Base-by-base conservation (phyloP, 371 early-diverging fungal species). In the Rhizopus delemar region DNA sequence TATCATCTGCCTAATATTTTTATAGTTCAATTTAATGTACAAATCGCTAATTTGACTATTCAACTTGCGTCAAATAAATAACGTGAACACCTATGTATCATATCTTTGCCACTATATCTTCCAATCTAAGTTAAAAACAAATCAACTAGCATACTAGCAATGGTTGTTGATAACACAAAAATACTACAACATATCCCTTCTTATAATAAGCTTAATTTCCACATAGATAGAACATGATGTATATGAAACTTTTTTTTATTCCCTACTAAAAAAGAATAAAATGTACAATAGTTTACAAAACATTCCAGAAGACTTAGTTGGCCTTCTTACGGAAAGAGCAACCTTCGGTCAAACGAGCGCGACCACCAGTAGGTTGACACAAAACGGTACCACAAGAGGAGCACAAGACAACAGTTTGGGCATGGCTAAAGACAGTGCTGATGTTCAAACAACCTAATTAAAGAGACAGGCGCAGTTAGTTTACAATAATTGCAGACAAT, bases 351-450 rank as follows among this genome's bases (percentile, higher is more conserved):
- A 98, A 85, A 55, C 94, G 93, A 65, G 98, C 99, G 68, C 91
- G 92, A 69, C 99, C 99, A 77, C 99, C 99, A 58, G 99, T 97
- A 62, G 99, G 98, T 83, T 96, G 98, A 82, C 96, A 94, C 63
- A 99, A 90, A 57, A 98, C 94, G 56, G 92, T 90, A 53, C 88
- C 84, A 88, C 99, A 99, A 55, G 90, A 87, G 57, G 89, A 82
- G 90, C 99, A 99, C 57, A 91, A 73, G 56, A 98, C 98, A 66
- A 97, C 97, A 57, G 97, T 96, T 79, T 98, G 98, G 62, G 99
- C 97, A 83, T 99, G 99, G 77, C 94, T 93, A 89, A 96, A 99
- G 63, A 98, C 93, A 62, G 94, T 92, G 73, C 96, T 97, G 78
- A 97, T 96, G 79, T 88, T 86, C 74, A 92, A 90, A 87, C 99